Percentiles rank a stretch among this genome's conserved stretches.
Evolutionary conservation across 257 asterid species (phyloP).

Genomic region (Ligustrum vulgare): DNA sequence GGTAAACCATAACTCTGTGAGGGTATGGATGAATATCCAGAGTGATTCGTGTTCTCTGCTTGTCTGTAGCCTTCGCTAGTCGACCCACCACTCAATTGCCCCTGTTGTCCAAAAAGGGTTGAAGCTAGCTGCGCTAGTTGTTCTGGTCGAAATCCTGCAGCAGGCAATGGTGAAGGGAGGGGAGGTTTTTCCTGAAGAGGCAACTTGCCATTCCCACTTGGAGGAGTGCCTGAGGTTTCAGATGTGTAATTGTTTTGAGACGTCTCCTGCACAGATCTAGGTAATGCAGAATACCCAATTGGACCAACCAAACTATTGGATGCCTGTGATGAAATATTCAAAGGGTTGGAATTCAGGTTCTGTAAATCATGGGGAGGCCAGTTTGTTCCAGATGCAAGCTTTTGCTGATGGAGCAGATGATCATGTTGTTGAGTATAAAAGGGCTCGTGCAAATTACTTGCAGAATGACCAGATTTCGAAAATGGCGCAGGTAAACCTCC

Average conservation of each 20-base stretch:
- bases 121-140: slow-evolving; percentile 76
- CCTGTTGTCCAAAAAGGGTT: slow-evolving; percentile 71
- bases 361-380: slow-evolving; percentile 54
- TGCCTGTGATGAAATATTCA: slow-evolving; percentile 31
- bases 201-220: slow-evolving; percentile 39
- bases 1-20: slow-evolving; percentile 44
- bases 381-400: slow-evolving; percentile 35
- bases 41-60: slow-evolving; percentile 34
- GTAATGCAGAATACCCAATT: slow-evolving; percentile 25
- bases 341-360: slow-evolving; percentile 26
- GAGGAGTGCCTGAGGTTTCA: slow-evolving; percentile 21
- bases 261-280: slow-evolving; percentile 37
- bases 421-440: slow-evolving; percentile 36
- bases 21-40: slow-evolving; percentile 39
- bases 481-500: slow-evolving; percentile 32
- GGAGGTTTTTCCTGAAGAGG: slow-evolving; percentile 43
- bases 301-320: slow-evolving; percentile 28
- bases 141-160: slow-evolving; percentile 49
- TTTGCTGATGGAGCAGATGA: slow-evolving; percentile 41
- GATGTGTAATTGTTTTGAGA: slow-evolving; percentile 34
- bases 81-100: slow-evolving; percentile 38
- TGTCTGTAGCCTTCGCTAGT: slow-evolving; percentile 47
- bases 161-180: slow-evolving; percentile 35
- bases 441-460: slow-evolving; percentile 24
- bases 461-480: slow-evolving; percentile 27